A percentile compares a stretch with the other conserved stretches of the same genome.
These are phyloP conservation scores for Metarhizium album DNA, from an alignment of 2,329 filamentous ascomycete genomes.

Conservation along the genomic window DNA sequence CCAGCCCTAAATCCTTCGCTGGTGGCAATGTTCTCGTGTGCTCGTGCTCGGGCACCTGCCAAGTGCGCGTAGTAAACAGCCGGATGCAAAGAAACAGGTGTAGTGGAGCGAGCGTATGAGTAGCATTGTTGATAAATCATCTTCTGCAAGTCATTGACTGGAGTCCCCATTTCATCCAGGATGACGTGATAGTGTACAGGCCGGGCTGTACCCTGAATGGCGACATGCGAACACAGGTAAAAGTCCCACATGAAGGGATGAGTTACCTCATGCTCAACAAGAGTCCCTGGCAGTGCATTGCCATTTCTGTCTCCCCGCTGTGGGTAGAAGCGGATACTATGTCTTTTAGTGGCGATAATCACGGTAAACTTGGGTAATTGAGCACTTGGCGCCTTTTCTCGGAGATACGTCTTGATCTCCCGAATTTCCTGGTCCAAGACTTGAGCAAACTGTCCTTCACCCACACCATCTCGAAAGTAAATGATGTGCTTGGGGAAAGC, in stretches of 20 bases:
- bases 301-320: conserved; percentile 58
- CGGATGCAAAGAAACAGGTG: conserved; percentile 78
- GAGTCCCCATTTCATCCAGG: conserved; percentile 63
- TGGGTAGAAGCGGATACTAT: conserved; percentile 90
- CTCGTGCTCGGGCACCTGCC: conserved; percentile 66
- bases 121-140: conserved; percentile 95
- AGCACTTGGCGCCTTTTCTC: conserved; percentile 20
- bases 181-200: conserved; percentile 91
- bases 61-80: conserved; percentile 95
- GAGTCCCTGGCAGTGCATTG: conserved; percentile 75
- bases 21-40: conserved; percentile 51
- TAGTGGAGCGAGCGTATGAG: conserved; percentile 85
- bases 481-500: conserved; percentile 59
- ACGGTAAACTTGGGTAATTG: conserved; percentile 63
- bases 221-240: conserved; percentile 51
- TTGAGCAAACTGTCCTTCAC: conserved; percentile 72
- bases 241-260: conserved; percentile 89
- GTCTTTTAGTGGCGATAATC: conserved; percentile 83
- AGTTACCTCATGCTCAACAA: conserved; percentile 84
- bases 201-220: conserved; percentile 87
- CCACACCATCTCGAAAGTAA: conserved; percentile 89
- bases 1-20: conserved; percentile 34
- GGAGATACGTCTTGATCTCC: conserved; percentile 54
- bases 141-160: conserved; percentile 61
- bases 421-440: conserved; percentile 70